Evolutionary conservation across 495 filamentous ascomycete species (phyloP).

Genomic region (Talaromyces liani): DNA sequence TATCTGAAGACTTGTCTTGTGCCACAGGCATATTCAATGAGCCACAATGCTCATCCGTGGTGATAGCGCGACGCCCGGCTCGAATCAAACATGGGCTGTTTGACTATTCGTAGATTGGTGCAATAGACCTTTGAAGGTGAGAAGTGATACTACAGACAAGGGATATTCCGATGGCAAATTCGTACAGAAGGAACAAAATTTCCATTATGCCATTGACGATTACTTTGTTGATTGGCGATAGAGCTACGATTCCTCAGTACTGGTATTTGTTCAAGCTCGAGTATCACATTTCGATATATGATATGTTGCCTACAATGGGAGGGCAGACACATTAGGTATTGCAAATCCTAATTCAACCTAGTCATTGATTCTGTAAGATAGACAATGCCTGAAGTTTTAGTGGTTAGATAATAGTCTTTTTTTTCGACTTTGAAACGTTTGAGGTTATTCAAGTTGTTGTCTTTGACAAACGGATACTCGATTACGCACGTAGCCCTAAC

Average conservation of each 20-base stretch:
- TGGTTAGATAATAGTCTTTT: not conserved
- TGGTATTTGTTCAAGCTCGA: not conserved
- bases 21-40: no score
- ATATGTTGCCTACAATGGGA: not conserved
- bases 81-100: no score
- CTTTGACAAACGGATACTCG: not conserved
- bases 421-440: not conserved
- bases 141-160: not conserved
- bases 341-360: not conserved
- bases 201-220: not conserved
- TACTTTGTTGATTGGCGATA: not conserved
- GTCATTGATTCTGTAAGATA: no score
- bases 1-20: no score
- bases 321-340: not conserved
- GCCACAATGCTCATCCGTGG: no score
- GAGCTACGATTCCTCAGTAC: not conserved
- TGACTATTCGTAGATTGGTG: not conserved
- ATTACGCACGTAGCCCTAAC: not conserved
- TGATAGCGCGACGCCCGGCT: no score
- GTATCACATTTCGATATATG: not conserved
- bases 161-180: not conserved
- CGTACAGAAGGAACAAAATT: not conserved
- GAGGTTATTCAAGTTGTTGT: not conserved
- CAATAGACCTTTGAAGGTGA: not conserved
- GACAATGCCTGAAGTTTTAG: no score